Conservation (phyloP, 2,329 filamentous ascomycete genomes). For the Calonectria hongkongensis region DNA sequence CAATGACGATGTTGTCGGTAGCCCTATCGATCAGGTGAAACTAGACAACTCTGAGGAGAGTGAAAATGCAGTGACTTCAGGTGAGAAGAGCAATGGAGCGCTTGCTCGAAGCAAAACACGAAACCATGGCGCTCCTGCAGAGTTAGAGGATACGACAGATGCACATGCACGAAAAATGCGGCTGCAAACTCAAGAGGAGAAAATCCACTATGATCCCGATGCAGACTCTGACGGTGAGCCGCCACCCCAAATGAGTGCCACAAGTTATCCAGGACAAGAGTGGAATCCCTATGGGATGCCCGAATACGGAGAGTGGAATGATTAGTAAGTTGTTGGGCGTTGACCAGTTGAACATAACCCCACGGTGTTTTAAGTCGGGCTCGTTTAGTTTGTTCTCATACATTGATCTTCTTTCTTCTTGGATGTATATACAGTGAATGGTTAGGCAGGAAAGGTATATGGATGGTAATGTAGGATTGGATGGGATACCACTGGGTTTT, state of each 20-base stretch:
- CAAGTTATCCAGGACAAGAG: slow-evolving; percentile 82
- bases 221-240: slow-evolving; percentile 57
- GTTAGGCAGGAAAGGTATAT: not conserved
- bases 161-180: slow-evolving; percentile 67
- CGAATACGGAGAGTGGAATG: slow-evolving; percentile 56
- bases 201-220: slow-evolving; percentile 67
- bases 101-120: slow-evolving; percentile 25
- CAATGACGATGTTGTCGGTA: not conserved
- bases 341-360: not conserved
- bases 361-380: not conserved
- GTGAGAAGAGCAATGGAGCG: slow-evolving; percentile 27
- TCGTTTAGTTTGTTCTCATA: not conserved
- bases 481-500: not conserved
- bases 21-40: slow-evolving; percentile 10
- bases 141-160: slow-evolving; percentile 65
- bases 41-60: slow-evolving; percentile 11
- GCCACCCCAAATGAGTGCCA: slow-evolving; percentile 77
- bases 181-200: slow-evolving; percentile 70
- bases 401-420: not conserved
- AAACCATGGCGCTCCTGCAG: slow-evolving; percentile 54
- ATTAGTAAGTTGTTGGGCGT: slow-evolving; percentile 31
- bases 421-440: not conserved
- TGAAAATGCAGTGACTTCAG: not conserved
- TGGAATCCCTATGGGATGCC: slow-evolving; percentile 75
- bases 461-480: not conserved